Base-by-base conservation (phyloP, 2,329 filamentous ascomycete genomes). In the Trichoderma hamatum region DNA sequence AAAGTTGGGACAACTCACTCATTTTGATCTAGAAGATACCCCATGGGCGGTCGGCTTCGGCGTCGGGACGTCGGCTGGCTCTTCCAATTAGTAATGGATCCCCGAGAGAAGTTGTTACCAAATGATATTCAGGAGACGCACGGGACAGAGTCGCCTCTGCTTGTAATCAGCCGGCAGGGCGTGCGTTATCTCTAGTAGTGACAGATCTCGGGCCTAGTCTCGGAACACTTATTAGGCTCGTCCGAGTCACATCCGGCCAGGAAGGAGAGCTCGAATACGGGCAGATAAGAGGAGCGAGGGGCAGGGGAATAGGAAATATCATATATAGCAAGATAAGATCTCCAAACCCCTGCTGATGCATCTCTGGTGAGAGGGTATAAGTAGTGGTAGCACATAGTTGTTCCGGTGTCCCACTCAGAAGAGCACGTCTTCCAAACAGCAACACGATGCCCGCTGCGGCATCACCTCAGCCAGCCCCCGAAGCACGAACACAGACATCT, bases 171-270 rank as follows among this genome's bases (percentile, higher is more conserved):
- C 49, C 28, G 32, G 34, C 21, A 54, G 36, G 24, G 51, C 36
- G 39, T 67, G 49, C 30, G 64, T 49, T 67, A 59, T 59, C 64
- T 58, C 64, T 36, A 43, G 54, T n/a, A 49, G 64, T 30, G 59
- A 66, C 52, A 39, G 63, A 66, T 46, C 43, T 24, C 24, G 34
- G n/a, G 32, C 28, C 30, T 51, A 36, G 26, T 21, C n/a, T 67
- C 52, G 54, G 64, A 9, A 30, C 14, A 55, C 66, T 62, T 62
- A 36, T 26, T 28, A 52, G 30, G 34, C 51, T 26, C 19, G 2
- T n/a, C 52, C 26, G 64, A n/a, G 3, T 11, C 14, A 28, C 6
- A n/a, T 19, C 14, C 61, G 21, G 39, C n/a, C n/a, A 32, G 21
- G 32, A 5, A 32, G 30, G 54, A 58, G 55, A 6, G 32, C 11